Evolutionary conservation across 2,329 filamentous ascomycete genomes (phyloP).

Genomic region (Pezicula rhizophila): DNA sequence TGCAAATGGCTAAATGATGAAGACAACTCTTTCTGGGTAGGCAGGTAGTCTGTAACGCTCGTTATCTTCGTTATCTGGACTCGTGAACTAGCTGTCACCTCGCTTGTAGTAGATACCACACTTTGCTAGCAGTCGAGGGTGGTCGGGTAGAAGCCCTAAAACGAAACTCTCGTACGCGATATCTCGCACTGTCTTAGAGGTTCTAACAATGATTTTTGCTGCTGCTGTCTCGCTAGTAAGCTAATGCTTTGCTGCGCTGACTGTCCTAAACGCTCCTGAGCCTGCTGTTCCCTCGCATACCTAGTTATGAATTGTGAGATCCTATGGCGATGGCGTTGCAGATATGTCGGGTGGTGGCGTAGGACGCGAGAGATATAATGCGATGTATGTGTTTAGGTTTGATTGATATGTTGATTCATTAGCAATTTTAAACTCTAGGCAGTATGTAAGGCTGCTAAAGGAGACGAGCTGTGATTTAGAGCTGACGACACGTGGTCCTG

Average conservation of each 20-base stretch:
- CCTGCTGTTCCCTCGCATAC: background rate
- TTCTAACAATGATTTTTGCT: slow-evolving; percentile 3
- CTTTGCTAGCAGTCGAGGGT: slow-evolving; percentile 3
- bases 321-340: background rate
- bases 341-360: background rate
- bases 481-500: slow-evolving; percentile 4
- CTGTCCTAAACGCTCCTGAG: background rate
- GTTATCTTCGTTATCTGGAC: slow-evolving; percentile 6
- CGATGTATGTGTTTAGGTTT: background rate
- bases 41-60: slow-evolving; percentile 2
- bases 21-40: slow-evolving; percentile 1
- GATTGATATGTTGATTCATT: background rate
- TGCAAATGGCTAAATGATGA: slow-evolving; percentile 1
- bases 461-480: slow-evolving; percentile 3
- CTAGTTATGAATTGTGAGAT: background rate
- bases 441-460: slow-evolving; percentile 5
- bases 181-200: background rate
- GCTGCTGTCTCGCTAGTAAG: slow-evolving; percentile 5
- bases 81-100: slow-evolving; percentile 6
- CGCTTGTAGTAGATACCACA: slow-evolving; percentile 6
- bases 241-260: background rate
- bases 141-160: slow-evolving; percentile 1
- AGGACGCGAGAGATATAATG: background rate
- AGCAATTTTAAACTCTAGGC: background rate
- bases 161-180: slow-evolving; percentile 1